Conservation (phyloP, 257 asterid genomes). For the Nicotiana paniculata region DNA sequence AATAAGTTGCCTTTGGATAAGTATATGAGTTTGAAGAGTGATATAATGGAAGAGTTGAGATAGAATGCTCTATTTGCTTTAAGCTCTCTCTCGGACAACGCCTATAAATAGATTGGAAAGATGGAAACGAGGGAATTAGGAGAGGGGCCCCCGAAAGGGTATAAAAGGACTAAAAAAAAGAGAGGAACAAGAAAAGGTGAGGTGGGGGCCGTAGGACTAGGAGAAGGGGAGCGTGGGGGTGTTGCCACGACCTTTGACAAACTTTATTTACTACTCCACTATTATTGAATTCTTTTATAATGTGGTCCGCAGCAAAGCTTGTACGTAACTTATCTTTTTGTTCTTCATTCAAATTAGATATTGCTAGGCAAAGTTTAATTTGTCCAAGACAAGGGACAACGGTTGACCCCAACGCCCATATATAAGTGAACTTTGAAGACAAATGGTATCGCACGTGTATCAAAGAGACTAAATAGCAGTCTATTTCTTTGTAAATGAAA, state of each 20-base stretch:
- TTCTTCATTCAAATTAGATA: background rate
- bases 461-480: background rate
- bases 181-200: background rate
- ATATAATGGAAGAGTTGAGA: background rate
- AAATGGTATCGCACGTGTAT: background rate
- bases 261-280: background rate
- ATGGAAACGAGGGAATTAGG: background rate
- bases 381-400: background rate
- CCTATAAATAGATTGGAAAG: slow-evolving; percentile 5
- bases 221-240: slow-evolving; percentile 6
- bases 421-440: background rate
- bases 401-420: background rate
- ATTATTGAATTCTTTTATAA: background rate
- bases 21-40: background rate
- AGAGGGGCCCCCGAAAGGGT: background rate
- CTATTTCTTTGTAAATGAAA: background rate
- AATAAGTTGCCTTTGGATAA: background rate
- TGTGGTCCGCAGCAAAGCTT: background rate
- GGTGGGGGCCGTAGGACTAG: slow-evolving; percentile 28
- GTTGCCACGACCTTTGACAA: slow-evolving; percentile 19
- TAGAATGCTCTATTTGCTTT: background rate
- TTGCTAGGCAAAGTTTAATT: background rate
- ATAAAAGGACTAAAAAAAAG: background rate
- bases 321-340: background rate
- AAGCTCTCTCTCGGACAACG: background rate